Base-by-base conservation (phyloP, 1,139 yeast species). In the Magnusiomyces suaveolens region DNA sequence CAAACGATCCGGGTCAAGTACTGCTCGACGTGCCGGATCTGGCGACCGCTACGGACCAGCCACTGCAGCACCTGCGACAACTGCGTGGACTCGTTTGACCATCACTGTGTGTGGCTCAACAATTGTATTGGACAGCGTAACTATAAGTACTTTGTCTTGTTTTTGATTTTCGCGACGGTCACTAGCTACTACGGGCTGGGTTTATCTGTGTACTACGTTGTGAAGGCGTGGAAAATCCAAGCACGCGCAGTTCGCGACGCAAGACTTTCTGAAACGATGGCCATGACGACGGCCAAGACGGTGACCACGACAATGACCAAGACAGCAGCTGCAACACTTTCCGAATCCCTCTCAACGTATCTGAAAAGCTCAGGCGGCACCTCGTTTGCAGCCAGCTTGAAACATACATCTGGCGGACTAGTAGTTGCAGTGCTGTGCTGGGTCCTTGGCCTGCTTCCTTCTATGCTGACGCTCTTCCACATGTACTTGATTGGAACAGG, bases 21-120 rank as follows among this genome's bases (percentile, higher is more conserved):
- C 59, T 80, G 84, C 60, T 54, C 71, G 2, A 81, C 92, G 0
- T 87, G 96, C 66, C 69, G 77, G 16, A 70, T 79, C 24, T 76
- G 84, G 77, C 75, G 89, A 60, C 89, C 92, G 1, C 88, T 89
- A 1, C 68, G 95, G 54, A 66, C 80, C 1, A 72, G 78, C 46
- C 96, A 87, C 66, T 87, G 96, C 64, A 77, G 86, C 1, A 71
- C 72, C 3, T 87, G 95, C 66, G 76, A 78, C 54, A 72, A 74
- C 46, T 87, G 43, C 29, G 47, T 46, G n/a, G 66, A 64, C 38
- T 51, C 59, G 39, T 82, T 79, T 64, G 95, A 87, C 66, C 95
- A 87, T 66, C 95, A 87, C 68, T 87, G 95, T 65, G 68, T 79
- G 10, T 87, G 92, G 90, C 68, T 87, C 58, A 84, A 85, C 64